These are phyloP conservation scores for Candida ortonii DNA, from an alignment of 805 yeast species.

Conservation along the genomic window DNA sequence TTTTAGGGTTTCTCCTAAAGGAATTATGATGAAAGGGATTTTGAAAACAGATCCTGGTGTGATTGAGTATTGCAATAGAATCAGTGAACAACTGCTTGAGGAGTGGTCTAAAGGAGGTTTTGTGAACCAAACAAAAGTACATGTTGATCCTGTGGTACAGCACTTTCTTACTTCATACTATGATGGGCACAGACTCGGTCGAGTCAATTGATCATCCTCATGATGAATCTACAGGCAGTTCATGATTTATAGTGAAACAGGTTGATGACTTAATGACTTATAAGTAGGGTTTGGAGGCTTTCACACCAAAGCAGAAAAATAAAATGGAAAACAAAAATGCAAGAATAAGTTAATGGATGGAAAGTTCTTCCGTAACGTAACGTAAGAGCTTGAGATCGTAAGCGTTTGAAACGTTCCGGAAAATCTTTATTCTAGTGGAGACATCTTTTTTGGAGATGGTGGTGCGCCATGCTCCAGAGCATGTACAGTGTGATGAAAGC, in stretches of 20 bases:
- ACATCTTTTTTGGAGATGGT: slow-evolving; percentile 48
- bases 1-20: slow-evolving; percentile 11
- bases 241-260: no score
- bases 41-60: slow-evolving; percentile 15
- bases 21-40: slow-evolving; percentile 18
- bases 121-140: slow-evolving; percentile 1
- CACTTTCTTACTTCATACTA: slow-evolving; percentile 18
- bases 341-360: no score
- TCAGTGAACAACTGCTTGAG: slow-evolving; percentile 18
- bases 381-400: slow-evolving; percentile 60
- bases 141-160: slow-evolving; percentile 6
- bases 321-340: background rate
- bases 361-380: slow-evolving; percentile 30
- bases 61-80: slow-evolving; percentile 14
- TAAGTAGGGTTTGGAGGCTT: no score
- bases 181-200: slow-evolving; percentile 15
- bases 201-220: no score
- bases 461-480: slow-evolving; percentile 84
- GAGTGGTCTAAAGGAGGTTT: slow-evolving; percentile 17
- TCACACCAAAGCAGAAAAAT: background rate
- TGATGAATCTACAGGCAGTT: slow-evolving; percentile 1
- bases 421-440: slow-evolving; percentile 44
- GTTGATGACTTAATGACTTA: no score
- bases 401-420: slow-evolving; percentile 54
- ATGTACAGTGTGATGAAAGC: slow-evolving; percentile 71